Conservation (phyloP, 2,329 filamentous ascomycete species). For the Colletotrichum liaoningense region DNA sequence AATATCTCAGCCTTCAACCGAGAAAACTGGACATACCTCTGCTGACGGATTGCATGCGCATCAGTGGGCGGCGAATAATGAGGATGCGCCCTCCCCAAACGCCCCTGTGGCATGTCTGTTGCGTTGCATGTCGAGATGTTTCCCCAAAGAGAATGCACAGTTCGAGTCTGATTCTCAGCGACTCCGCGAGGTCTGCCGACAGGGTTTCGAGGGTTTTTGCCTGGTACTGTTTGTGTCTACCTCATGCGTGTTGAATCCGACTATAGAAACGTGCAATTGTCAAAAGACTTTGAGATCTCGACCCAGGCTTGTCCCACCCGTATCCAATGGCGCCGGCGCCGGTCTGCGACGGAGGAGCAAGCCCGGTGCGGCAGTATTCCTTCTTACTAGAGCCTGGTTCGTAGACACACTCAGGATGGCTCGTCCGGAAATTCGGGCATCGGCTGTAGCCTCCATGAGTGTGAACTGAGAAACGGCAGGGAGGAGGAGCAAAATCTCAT, state of each 20-base stretch:
- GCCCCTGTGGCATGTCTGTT: neutral
- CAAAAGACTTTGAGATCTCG: neutral
- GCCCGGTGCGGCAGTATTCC: neutral
- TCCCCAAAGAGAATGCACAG: neutral
- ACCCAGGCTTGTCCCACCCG: constrained; percentile 3
- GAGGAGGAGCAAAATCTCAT: neutral
- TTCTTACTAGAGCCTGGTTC: neutral
- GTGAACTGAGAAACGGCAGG: neutral
- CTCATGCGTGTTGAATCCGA: neutral
- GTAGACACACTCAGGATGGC: neutral
- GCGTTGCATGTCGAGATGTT: neutral
- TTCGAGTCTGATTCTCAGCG: neutral
- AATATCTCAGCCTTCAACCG: neutral
- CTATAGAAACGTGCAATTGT: constrained; percentile 1
- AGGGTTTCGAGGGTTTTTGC: neutral
- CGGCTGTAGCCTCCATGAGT: neutral
- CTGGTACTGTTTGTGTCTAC: neutral
- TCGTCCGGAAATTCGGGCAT: neutral
- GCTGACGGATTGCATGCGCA: too few species aligned
- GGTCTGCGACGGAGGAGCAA: neutral
- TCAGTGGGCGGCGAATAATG: neutral
- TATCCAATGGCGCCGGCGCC: neutral
- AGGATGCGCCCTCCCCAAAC: neutral
- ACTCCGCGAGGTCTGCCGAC: neutral
- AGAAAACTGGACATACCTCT: neutral